Base-by-base conservation (phyloP, 176 grass and related monocot species). In the Carex kokanica region DNA sequence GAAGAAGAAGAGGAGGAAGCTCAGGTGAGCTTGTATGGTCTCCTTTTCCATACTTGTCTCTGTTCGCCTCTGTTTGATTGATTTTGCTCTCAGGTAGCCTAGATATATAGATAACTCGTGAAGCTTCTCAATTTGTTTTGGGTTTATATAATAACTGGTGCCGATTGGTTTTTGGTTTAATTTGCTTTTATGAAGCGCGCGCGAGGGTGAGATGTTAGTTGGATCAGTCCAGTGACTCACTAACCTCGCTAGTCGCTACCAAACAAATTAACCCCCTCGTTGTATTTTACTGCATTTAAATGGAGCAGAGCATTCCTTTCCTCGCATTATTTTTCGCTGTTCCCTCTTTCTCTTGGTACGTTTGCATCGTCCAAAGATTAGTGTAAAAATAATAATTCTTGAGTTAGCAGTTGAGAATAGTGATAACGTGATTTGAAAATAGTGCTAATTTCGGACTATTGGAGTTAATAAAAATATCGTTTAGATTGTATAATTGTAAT, bases 1-100 rank as follows among this genome's bases (percentile, higher is more conserved):
- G 45, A 92, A 82, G 83, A 88, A 86, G 41, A 85, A 72, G 60
- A 88, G 84, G 47, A 90, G 29, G 52, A 83, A 87, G 2, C 61
- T 49, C 73, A 86, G 85, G 64, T 86, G 60, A 54, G 87, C 84
- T 17, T 64, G 57, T 55, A 72, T 62, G 10, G 47, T 65, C 0
- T 74, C 85, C 12, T 32, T 81, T 34, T 87, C 64, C 88, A 82
- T 73, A 14, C 41, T 74, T 60, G 29, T 49, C 64, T 43, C 64
- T 43, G 57, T 74, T 55, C 55, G 79, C 43, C 40, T 67, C 59
- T 29, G 32, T 52, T 71, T 21, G 21, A 64, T 81, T 20, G 41
- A 24, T 73, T 24, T 73, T 73, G 3, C 3, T 49, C 2, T 47
- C 2, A 1, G 38, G 2, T 72, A 72, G 68, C n/a, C n/a, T n/a